phyloP scores from a whole-genome alignment of 352 stramenopile genomes.

The Globisporangium cederbergense region DNA sequence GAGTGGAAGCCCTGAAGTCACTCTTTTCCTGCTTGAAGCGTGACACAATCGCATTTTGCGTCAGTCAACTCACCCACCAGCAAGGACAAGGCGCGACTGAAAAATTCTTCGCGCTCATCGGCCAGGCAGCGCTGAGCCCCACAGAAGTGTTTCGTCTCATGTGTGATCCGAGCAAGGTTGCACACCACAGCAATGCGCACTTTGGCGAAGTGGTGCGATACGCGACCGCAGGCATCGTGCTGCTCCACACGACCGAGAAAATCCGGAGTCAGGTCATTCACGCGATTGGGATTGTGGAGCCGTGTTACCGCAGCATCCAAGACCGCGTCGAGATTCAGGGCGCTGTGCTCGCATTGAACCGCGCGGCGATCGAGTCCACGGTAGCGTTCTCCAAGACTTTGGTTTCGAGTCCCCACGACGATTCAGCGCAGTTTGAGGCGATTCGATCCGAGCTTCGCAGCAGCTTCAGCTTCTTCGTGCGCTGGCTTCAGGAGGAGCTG shows the following conservation, averaged over 20 bases:
- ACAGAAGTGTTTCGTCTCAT: constrained; percentile 38
- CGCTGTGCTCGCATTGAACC: constrained; percentile 31
- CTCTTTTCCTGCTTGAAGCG: constrained; percentile 40
- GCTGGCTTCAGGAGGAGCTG: constrained; percentile 42
- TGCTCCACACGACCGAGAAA: constrained; percentile 45
- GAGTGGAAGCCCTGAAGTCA: constrained; percentile 37
- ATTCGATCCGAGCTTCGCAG: constrained; percentile 27
- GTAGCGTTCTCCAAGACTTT: constrained; percentile 37
- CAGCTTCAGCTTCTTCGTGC: constrained; percentile 31
- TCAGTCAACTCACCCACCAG: not conserved
- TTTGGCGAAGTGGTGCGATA: constrained; percentile 37
- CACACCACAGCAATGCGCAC: constrained; percentile 23
- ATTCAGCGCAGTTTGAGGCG: constrained; percentile 5
- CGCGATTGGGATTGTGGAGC: constrained; percentile 34
- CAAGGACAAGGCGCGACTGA: not conserved
- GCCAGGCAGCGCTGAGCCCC: constrained; percentile 38
- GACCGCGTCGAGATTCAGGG: constrained; percentile 24
- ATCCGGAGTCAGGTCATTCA: constrained; percentile 30
- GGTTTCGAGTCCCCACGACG: constrained; percentile 8
- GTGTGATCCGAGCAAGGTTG: constrained; percentile 31
- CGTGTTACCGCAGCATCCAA: constrained; percentile 25
- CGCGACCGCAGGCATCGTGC: constrained; percentile 44
- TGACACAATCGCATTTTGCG: constrained; percentile 27
- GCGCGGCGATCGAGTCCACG: constrained; percentile 38
- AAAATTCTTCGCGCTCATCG: constrained; percentile 26